These are phyloP conservation scores for Pythium plurisporium DNA, from an alignment of 352 stramenopile genomes.

Conservation along the genomic window DNA sequence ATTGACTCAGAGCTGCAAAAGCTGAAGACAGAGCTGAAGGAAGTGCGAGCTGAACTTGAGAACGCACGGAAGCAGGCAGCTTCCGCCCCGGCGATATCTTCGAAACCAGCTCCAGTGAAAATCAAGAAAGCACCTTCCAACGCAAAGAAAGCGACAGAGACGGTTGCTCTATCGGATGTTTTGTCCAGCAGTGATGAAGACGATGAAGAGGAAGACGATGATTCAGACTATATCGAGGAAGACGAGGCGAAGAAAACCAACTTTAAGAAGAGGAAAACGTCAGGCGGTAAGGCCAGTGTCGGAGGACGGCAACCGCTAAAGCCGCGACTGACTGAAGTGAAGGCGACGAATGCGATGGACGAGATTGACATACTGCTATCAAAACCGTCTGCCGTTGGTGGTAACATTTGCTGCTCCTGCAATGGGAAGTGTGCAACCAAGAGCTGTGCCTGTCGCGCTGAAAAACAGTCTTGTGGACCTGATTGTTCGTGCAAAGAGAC, in stretches of 20 bases:
- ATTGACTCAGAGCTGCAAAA: background rate
- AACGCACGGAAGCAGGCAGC: slow-evolving; percentile 2
- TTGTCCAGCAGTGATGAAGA: slow-evolving; percentile 59
- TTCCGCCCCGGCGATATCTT: background rate
- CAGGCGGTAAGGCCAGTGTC: background rate
- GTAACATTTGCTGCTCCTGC: slow-evolving; percentile 51
- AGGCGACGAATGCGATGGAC: slow-evolving; percentile 29
- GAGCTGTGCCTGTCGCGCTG: slow-evolving; percentile 53
- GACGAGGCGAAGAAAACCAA: slow-evolving; percentile 17
- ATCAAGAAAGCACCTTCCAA: slow-evolving; percentile 34
- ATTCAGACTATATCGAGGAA: slow-evolving; percentile 69
- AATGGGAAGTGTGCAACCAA: slow-evolving; percentile 75
- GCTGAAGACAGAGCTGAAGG: slow-evolving; percentile 21
- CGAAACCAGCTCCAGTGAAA: background rate
- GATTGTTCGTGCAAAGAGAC: slow-evolving; percentile 51
- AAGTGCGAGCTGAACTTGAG: slow-evolving; percentile 20
- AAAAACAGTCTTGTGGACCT: slow-evolving; percentile 33
- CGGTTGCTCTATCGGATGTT: slow-evolving; percentile 40
- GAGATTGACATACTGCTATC: slow-evolving; percentile 57
- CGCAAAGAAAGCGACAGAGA: slow-evolving; percentile 34
- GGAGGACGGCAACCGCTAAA: slow-evolving; percentile 8
- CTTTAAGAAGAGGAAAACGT: slow-evolving; percentile 3
- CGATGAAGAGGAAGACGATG: slow-evolving; percentile 44
- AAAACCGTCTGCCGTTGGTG: slow-evolving; percentile 24
- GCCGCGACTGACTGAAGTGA: background rate